Conservation (phyloP, 2,329 filamentous ascomycete genomes). For the Metarhizium guizhouense region DNA sequence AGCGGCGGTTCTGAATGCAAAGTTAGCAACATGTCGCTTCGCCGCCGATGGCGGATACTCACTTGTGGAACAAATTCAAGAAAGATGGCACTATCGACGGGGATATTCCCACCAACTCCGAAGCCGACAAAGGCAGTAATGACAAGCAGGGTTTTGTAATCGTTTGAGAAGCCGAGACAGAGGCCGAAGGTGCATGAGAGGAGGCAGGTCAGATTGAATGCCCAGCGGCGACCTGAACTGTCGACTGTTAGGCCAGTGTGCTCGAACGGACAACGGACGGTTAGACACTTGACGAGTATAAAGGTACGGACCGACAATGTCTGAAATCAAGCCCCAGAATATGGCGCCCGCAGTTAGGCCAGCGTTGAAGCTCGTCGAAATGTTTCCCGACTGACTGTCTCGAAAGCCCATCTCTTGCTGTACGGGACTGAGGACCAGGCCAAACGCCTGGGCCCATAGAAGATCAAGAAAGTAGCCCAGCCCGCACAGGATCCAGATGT, state of each 20-base stretch:
- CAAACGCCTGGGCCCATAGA: slow-evolving; percentile 50
- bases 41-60: neutral
- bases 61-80: slow-evolving; percentile 45
- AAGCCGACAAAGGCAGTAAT: slow-evolving; percentile 46
- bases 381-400: slow-evolving; percentile 28
- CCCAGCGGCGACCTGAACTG: slow-evolving; percentile 34
- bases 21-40: neutral
- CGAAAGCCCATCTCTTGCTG: slow-evolving; percentile 48
- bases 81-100: slow-evolving; percentile 46
- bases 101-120: slow-evolving; percentile 44
- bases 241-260: too few species aligned
- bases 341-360: slow-evolving; percentile 43
- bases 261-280: too few species aligned
- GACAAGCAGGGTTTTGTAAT: slow-evolving; percentile 40
- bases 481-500: slow-evolving; percentile 41
- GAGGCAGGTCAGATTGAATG: slow-evolving; percentile 50
- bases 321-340: slow-evolving; percentile 39
- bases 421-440: slow-evolving; percentile 42
- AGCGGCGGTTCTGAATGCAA: slow-evolving; percentile 29
- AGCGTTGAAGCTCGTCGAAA: slow-evolving; percentile 40
- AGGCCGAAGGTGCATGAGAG: slow-evolving; percentile 44
- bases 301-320: slow-evolving; percentile 7
- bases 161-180: slow-evolving; percentile 33
- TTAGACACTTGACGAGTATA: too few species aligned
- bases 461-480: slow-evolving; percentile 48